Base-by-base conservation (phyloP, 352 stramenopile genomes). In the Blastocystis sp. region DNA sequence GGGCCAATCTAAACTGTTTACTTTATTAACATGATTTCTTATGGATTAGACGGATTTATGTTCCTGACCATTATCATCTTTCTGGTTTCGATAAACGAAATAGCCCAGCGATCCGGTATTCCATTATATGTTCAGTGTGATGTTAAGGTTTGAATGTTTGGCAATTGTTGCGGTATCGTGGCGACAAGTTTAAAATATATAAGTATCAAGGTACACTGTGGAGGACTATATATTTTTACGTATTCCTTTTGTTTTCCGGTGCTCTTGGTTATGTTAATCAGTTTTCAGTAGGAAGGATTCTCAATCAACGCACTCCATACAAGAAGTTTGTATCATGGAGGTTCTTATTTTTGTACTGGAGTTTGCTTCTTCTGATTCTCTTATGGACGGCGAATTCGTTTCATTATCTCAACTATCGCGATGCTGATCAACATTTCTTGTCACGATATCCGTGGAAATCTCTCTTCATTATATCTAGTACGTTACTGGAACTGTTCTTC, bases 211-310 rank as follows among this genome's bases (percentile, higher is more conserved):
- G 37, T 0, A 35, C 46, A 39, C 3, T 80, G 69, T 80, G 69
- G 69, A 80, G 69, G 59, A 59, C 46, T 24, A 56, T 80, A 3
- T 63, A 59, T 37, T 63, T 80, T 39, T 80, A 80, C 39, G 2
- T n/a, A 19, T 80, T 80, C n/a, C 42, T 63, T 9, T 27, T 80
- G 21, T 63, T 80, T 35, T 57, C 35, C 11, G 69, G 42, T 35
- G 35, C 59, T 39, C 32, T 80, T 35, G 69, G 69, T 21, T 61
- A 59, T 52, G 16, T 80, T 35, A 80, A 61, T 56, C 46, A 56
- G 19, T 35, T 80, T 29, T 27, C 37, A 19, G 24, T 35, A 24
- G 69, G 39, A 7, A 65, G 43, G 7, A 43, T 19, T 21, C 27
- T 80, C 5, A 42, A 80, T 35, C 57, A 56, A 52, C 16, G 46